Conservation (phyloP, 192 early-diverging fungal genomes). For the Podila epigama region DNA sequence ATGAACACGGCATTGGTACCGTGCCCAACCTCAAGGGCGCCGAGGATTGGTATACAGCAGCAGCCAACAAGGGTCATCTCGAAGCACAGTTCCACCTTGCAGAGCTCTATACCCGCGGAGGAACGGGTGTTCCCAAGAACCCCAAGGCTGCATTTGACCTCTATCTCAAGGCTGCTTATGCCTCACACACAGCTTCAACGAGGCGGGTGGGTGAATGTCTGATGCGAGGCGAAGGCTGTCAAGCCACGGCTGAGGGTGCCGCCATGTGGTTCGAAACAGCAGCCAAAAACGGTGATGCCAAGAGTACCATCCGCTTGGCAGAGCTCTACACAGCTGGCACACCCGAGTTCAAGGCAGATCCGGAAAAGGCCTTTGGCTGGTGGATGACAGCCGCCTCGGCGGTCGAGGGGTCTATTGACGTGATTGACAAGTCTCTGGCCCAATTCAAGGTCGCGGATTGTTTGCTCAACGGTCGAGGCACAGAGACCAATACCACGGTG, state of each 20-base stretch:
- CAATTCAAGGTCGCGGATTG: constrained; percentile 72
- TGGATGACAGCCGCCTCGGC: constrained; percentile 48
- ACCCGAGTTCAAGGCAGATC: constrained; percentile 28
- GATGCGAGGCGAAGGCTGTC: constrained; percentile 44
- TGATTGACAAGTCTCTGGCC: constrained; percentile 59
- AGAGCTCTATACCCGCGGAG: constrained; percentile 61
- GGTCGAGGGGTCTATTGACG: constrained; percentile 41
- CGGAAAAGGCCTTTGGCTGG: constrained; percentile 51
- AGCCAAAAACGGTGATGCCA: constrained; percentile 45
- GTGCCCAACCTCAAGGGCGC: constrained; percentile 55
- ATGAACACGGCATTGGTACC: constrained; percentile 71
- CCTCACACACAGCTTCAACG: constrained; percentile 54
- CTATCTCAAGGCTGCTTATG: constrained; percentile 63
- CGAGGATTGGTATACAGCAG: constrained; percentile 64
- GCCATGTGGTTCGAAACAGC: constrained; percentile 49
- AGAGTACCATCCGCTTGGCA: constrained; percentile 42
- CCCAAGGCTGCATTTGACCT: constrained; percentile 68
- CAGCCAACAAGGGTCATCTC: constrained; percentile 72
- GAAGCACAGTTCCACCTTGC: constrained; percentile 60
- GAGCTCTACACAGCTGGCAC: constrained; percentile 32
- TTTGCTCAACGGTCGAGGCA: constrained; percentile 54
- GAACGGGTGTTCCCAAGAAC: constrained; percentile 61
- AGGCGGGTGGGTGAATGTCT: constrained; percentile 42
- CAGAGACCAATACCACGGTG: constrained; percentile 40
- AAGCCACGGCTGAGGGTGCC: constrained; percentile 46